Conservation (phyloP, 441 rosid genomes). For the Euphorbia corollata region DNA sequence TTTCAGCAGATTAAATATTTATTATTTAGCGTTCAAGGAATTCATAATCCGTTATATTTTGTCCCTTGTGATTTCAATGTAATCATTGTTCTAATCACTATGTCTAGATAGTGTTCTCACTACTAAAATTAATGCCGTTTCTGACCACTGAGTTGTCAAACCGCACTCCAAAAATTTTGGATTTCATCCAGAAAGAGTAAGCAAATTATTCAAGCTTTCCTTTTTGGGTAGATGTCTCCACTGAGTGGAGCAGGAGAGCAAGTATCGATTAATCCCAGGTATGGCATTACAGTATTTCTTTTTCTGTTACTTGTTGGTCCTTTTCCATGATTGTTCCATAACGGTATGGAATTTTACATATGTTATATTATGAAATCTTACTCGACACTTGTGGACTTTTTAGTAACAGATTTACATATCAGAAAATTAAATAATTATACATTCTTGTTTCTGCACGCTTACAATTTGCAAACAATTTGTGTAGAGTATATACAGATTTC, state of each 20-base stretch:
- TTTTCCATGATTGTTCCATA: no score
- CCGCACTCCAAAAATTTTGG: neutral
- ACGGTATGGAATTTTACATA: no score
- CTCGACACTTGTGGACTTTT: no score
- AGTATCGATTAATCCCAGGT: no score
- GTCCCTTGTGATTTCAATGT: neutral
- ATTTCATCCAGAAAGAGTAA: neutral
- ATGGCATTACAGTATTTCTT: no score
- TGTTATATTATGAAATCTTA: no score
- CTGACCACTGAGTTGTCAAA: no score
- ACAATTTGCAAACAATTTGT: neutral
- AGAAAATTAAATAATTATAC: neutral
- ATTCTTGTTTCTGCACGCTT: slow-evolving; percentile 2
- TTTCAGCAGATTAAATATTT: neutral
- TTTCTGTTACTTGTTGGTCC: no score
- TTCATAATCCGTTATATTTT: neutral
- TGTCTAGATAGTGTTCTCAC: neutral
- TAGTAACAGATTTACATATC: neutral
- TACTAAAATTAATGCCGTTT: neutral
- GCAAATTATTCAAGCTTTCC: neutral
- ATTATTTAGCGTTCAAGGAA: no score
- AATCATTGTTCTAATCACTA: neutral
- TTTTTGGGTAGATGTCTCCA: neutral
- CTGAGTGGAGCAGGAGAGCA: no score
- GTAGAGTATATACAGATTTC: slow-evolving; percentile 5